These are phyloP conservation scores for Sphaerulina vaccinii DNA, from an alignment of 2,329 filamentous ascomycete genomes.

Conservation along the genomic window DNA sequence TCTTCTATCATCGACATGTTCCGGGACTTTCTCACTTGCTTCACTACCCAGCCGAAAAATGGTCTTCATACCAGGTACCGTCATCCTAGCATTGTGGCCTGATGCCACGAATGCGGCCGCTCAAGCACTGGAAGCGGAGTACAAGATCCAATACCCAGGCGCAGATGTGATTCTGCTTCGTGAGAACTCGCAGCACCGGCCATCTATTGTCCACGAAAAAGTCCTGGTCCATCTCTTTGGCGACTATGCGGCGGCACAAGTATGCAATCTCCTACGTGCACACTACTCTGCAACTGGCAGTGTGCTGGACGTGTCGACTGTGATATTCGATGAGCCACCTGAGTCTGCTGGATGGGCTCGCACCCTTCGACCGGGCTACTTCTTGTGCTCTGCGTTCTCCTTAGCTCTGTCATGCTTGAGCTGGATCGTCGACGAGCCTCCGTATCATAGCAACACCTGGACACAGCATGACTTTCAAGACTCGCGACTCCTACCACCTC, in stretches of 20 bases:
- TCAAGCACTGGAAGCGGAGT: not conserved
- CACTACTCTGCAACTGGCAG: conserved; percentile 4
- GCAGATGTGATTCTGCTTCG: conserved; percentile 6
- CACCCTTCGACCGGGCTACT: conserved; percentile 2
- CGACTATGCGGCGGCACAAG: conserved; percentile 4
- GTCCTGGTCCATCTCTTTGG: conserved; percentile 12
- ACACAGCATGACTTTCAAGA: conserved; percentile 6
- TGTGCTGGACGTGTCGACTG: conserved; percentile 7
- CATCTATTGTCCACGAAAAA: not conserved
- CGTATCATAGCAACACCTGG: conserved; percentile 12
- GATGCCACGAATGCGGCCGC: conserved; percentile 1
- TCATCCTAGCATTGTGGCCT: conserved; percentile 14
- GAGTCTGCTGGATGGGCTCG: not conserved
- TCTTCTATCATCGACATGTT: too few species aligned
- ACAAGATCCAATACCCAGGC: conserved; percentile 3
- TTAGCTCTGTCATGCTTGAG: not conserved
- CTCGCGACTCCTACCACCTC: conserved; percentile 4
- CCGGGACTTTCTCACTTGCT: not conserved
- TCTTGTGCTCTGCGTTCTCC: conserved; percentile 1
- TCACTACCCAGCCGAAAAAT: not conserved
- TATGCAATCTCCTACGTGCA: conserved; percentile 10
- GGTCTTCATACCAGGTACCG: not conserved
- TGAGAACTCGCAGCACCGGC: not conserved
- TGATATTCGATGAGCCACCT: conserved; percentile 14
- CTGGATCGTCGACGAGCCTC: not conserved